Base-by-base conservation (phyloP, 2,329 filamentous ascomycete genomes). In the Epichloe uncinata region DNA sequence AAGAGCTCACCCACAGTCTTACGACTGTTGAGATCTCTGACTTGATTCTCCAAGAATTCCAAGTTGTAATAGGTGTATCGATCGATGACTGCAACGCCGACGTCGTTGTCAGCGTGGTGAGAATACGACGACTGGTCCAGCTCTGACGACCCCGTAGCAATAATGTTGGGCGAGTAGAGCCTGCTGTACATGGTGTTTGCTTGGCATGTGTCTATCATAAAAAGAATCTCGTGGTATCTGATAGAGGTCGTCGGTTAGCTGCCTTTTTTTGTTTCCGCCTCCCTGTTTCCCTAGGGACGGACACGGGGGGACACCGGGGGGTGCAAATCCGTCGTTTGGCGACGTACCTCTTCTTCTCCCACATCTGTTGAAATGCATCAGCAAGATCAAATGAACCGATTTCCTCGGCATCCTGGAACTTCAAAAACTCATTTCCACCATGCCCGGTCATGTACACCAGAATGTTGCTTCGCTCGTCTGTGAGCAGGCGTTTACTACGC, bases 181-280 rank as follows among this genome's bases (percentile, higher is more conserved):
- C 95, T 91, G 64, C 84, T 91, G 71, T 95, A 98, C 89, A 98
- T 96, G 34, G 93, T 98, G 67, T 98, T 98, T 50, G 93, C 93
- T 71, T 98, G 93, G 71, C 93, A 98, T 0, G 93, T 98, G 67
- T 98, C 93, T 69, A 98, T 98, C 93, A 98, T 98, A 74, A 98
- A 98, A 51, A 98, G 79, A 58, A 98, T 82, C 69, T 98, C 93
- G 66, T 97, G 87, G 68, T 97, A 98, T 64, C 84, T 85, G 56
- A 20, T 18, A 13, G 16, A 46, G 2, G 3, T 7, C 18, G 12
- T 37, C 20, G 34, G 18, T 46, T 18, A 46, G 18, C 15, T n/a
- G 41, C 41, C 3, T 18, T 30, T 30, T 30, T 30, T 13, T 4
- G 33, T 36, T 15, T 3, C 15, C 12, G 35, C 8, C 12, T 13